Conservation (phyloP, 2,329 filamentous ascomycete genomes). For the Penicillium sclerotiorum region DNA sequence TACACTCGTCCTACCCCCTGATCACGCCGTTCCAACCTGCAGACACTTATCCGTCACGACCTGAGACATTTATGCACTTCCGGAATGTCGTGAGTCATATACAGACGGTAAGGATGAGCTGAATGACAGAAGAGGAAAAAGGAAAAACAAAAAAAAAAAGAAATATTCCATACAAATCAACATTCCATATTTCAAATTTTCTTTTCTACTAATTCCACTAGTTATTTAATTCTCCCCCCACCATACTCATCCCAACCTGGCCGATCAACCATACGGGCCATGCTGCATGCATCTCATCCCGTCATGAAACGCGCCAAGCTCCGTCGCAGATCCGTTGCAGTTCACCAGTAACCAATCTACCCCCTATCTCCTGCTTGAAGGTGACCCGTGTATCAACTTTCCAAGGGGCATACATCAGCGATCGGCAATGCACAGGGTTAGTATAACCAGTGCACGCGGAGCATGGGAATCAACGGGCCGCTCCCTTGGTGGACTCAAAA, state of each 20-base stretch:
- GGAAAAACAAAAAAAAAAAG: neutral
- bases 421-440: slow-evolving; percentile 14
- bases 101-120: slow-evolving; percentile 5
- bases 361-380: neutral
- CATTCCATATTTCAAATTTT: neutral
- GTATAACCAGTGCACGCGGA: slow-evolving; percentile 1
- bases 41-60: slow-evolving; percentile 1
- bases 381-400: neutral
- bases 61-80: slow-evolving; percentile 10
- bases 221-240: neutral
- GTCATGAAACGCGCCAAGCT: slow-evolving; percentile 25
- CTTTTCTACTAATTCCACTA: neutral
- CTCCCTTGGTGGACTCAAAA: neutral
- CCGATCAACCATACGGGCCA: slow-evolving; percentile 24
- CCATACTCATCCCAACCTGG: slow-evolving; percentile 3
- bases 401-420: neutral
- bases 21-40: slow-evolving; percentile 2
- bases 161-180: neutral
- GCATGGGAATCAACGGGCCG: slow-evolving; percentile 1
- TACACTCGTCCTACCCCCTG: slow-evolving; percentile 9
- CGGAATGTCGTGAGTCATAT: slow-evolving; percentile 5
- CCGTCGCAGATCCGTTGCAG: slow-evolving; percentile 23
- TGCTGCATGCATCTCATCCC: slow-evolving; percentile 23
- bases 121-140: no score
- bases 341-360: slow-evolving; percentile 5